Conservation (phyloP, 2,329 filamentous ascomycete genomes). For the Fusarium robinianum region DNA sequence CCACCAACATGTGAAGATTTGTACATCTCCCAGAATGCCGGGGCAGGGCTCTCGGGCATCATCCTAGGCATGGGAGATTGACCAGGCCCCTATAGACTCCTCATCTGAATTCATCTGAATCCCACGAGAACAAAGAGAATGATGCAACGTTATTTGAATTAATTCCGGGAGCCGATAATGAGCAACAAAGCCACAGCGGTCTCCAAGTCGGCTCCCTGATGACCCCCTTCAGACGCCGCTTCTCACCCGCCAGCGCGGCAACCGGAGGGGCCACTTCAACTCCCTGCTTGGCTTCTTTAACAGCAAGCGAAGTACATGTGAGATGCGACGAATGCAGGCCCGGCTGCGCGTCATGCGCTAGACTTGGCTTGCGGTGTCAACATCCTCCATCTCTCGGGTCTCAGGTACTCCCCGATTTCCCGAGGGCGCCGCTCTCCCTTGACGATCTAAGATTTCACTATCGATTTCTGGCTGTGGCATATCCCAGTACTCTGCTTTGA, state of each 20-base stretch:
- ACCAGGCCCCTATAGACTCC: too few species aligned
- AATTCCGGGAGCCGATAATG: too few species aligned
- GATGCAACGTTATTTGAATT: too few species aligned
- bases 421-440: slow-evolving; percentile 39
- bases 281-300: slow-evolving; percentile 42
- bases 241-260: background rate
- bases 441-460: slow-evolving; percentile 56
- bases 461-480: slow-evolving; percentile 52
- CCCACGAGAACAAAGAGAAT: too few species aligned
- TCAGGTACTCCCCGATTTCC: slow-evolving; percentile 15
- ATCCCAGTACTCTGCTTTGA: slow-evolving; percentile 43
- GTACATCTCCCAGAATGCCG: too few species aligned
- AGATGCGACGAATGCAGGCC: slow-evolving; percentile 41
- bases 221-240: too few species aligned
- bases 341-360: slow-evolving; percentile 39
- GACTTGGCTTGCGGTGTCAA: slow-evolving; percentile 42
- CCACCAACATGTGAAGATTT: too few species aligned
- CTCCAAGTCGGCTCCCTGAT: too few species aligned
- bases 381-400: slow-evolving; percentile 36
- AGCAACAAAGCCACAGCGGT: too few species aligned
- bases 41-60: too few species aligned
- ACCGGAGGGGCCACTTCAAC: slow-evolving; percentile 32
- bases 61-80: too few species aligned
- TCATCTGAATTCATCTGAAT: too few species aligned
- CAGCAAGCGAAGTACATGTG: slow-evolving; percentile 40